Evolutionary conservation across 306 rosid species (phyloP), one percentile per base, ranked within the genome.

Genomic region (Fagus sylvatica): DNA sequence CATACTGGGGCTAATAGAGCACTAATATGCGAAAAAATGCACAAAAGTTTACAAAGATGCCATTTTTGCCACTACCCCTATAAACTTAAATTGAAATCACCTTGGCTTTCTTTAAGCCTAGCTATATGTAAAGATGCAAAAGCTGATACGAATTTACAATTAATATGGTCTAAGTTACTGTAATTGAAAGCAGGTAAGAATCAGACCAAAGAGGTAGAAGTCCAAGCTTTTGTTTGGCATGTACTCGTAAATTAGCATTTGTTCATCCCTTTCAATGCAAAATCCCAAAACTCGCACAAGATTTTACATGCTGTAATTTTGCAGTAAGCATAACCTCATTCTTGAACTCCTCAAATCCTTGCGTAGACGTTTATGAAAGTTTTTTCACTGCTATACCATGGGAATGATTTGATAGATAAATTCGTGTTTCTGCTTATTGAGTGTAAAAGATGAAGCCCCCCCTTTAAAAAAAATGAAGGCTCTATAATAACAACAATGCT

Each of bases 151-250:
- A n/a, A n/a, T 5, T 16, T 16, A 13, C 37, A n/a, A 28, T 43
- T 39, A 61, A 22, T 4, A 10, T 49, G 1, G 7, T n/a, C n/a
- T 43, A 40, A 46, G 4, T 30, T 13, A 7, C 34, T 33, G 0
- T 17, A 12, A 41, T 65, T 22, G 16, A 9, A 69, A 36, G 22
- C 0, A 4, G 17, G 22, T 8, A 55, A 62, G 34, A 30, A 42
- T 16, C 43, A 49, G 2, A 88, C 88, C 86, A 4, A 89, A 89
- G 40, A 84, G 79, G 77, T 78, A 79, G 60, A 42, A 70, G 74
- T 84, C 87, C 54, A 88, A 73, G 84, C 87, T 88, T 68, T 77
- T 74, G 72, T 85, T 88, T 7, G 88, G 88, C 88, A 88, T 85
- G 87, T 79, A 82, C 72, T 88, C 82, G 0, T 88, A 83, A 75